These are phyloP conservation scores for Emericellopsis terricola DNA, from an alignment of 495 filamentous ascomycete species.

Conservation along the genomic window DNA sequence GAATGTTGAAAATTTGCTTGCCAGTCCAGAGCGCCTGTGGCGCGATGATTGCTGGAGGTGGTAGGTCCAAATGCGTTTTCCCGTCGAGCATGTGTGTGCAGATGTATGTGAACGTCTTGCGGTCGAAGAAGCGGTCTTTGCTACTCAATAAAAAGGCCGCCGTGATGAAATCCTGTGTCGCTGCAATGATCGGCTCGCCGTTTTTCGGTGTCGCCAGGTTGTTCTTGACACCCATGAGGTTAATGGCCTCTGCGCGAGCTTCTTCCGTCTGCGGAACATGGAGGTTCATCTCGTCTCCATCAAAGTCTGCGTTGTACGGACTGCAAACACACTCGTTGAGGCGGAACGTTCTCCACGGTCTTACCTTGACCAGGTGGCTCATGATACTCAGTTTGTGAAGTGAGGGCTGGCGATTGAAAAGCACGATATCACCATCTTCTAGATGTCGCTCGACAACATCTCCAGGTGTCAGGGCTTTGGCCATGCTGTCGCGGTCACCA, in stretches of 20 bases:
- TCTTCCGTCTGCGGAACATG: slow-evolving; percentile 97
- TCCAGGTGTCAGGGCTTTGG: slow-evolving; percentile 55
- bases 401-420: slow-evolving; percentile 96
- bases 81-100: slow-evolving; percentile 89
- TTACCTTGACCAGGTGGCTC: slow-evolving; percentile 78
- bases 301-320: slow-evolving; percentile 98
- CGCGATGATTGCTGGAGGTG: slow-evolving; percentile 68
- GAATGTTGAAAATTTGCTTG: slow-evolving; percentile 89
- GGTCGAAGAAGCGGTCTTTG: slow-evolving; percentile 85
- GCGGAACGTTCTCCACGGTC: slow-evolving; percentile 90
- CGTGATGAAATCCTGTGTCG: slow-evolving; percentile 97
- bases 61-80: slow-evolving; percentile 62
- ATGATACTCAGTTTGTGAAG: slow-evolving; percentile 97
- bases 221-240: slow-evolving; percentile 95
- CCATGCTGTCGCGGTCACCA: slow-evolving; percentile 44
- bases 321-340: slow-evolving; percentile 97
- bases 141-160: slow-evolving; percentile 79
- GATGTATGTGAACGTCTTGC: slow-evolving; percentile 69
- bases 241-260: slow-evolving; percentile 85
- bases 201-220: slow-evolving; percentile 93
- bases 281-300: slow-evolving; percentile 99
- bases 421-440: slow-evolving; percentile 87
- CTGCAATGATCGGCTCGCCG: slow-evolving; percentile 93
- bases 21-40: slow-evolving; percentile 88
- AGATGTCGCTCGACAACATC: slow-evolving; percentile 90